phyloP scores from a whole-genome alignment of 495 filamentous ascomycete genomes.

The Xeromyces bisporus region DNA sequence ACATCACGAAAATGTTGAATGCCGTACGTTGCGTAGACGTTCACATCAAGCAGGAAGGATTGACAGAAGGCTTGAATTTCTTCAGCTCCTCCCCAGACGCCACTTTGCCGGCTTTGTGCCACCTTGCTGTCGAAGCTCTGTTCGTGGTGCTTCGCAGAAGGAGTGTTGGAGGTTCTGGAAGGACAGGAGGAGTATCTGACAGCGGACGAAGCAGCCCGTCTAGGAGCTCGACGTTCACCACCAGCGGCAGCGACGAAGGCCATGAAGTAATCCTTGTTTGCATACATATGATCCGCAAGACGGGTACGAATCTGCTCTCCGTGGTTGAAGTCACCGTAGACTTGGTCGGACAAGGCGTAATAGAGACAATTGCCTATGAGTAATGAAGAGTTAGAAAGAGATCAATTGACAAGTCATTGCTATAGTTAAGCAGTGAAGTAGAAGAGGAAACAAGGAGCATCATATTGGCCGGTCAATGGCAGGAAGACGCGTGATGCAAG shows the following conservation, averaged over 20 bases:
- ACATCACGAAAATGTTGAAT: slow-evolving; percentile 30
- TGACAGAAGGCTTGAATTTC: slow-evolving; percentile 53
- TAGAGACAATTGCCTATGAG: slow-evolving; percentile 61
- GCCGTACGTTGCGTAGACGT: slow-evolving; percentile 40
- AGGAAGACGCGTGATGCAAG: not conserved
- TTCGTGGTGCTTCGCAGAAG: slow-evolving; percentile 39
- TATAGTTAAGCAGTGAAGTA: too few relatives aligned
- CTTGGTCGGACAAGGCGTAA: slow-evolving; percentile 59
- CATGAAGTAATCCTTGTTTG: slow-evolving; percentile 45
- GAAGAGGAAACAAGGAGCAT: not conserved
- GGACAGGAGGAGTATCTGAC: slow-evolving; percentile 19
- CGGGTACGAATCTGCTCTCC: slow-evolving; percentile 40
- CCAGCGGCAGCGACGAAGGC: slow-evolving; percentile 46
- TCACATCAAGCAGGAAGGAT: slow-evolving; percentile 44
- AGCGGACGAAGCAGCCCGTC: slow-evolving; percentile 34
- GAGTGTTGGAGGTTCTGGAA: slow-evolving; percentile 14
- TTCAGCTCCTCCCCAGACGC: slow-evolving; percentile 56
- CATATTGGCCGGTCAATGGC: not conserved
- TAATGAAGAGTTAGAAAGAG: too few relatives aligned
- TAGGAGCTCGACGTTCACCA: slow-evolving; percentile 44
- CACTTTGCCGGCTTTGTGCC: slow-evolving; percentile 39
- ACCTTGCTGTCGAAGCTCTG: slow-evolving; percentile 46
- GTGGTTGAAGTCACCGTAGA: slow-evolving; percentile 45
- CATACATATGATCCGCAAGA: slow-evolving; percentile 46
- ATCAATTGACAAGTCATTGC: not conserved